A percentile compares a stretch with the other conserved stretches of the same genome.
These are phyloP conservation scores for Blastobotrys ciferrii DNA, from an alignment of 1,139 yeast genomes.

Conservation along the genomic window DNA sequence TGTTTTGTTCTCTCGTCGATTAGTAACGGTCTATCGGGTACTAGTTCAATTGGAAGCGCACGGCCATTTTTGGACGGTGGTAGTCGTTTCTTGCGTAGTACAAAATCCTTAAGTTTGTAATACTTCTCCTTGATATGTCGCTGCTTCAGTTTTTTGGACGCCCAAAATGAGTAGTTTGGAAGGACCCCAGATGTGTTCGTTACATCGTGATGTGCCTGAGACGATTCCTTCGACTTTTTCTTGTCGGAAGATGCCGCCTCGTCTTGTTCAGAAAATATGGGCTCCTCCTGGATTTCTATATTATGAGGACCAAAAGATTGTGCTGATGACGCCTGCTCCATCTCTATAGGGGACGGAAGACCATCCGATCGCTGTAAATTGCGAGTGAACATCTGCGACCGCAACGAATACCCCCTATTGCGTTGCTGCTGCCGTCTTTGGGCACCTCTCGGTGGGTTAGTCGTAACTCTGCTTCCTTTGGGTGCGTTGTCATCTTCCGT, in stretches of 20 bases:
- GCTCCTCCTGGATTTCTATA: conserved; percentile 25
- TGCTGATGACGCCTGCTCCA: not conserved
- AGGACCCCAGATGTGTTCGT: conserved; percentile 23
- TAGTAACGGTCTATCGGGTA: conserved; percentile 31
- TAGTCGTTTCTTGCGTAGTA: conserved; percentile 46
- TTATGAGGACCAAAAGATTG: conserved; percentile 23
- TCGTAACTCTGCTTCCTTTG: not conserved
- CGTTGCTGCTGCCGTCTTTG: not conserved
- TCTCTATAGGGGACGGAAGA: conserved; percentile 14
- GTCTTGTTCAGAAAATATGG: conserved; percentile 20
- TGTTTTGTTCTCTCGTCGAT: conserved; percentile 67
- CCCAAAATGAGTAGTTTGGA: conserved; percentile 33
- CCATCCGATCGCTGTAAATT: not conserved
- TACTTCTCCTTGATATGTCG: conserved; percentile 9
- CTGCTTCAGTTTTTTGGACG: conserved; percentile 24
- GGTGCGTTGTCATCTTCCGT: not conserved
- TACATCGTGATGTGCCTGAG: conserved; percentile 10
- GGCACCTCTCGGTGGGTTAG: not conserved
- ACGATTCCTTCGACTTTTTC: conserved; percentile 17
- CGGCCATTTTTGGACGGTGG: conserved; percentile 70
- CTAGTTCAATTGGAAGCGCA: conserved; percentile 56
- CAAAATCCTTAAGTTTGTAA: conserved; percentile 25
- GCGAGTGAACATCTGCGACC: conserved; percentile 16
- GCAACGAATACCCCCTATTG: conserved; percentile 15
- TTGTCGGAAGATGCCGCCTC: no score